Conservation (phyloP, 129 eudicot genomes). For the Artemisia argyi region DNA sequence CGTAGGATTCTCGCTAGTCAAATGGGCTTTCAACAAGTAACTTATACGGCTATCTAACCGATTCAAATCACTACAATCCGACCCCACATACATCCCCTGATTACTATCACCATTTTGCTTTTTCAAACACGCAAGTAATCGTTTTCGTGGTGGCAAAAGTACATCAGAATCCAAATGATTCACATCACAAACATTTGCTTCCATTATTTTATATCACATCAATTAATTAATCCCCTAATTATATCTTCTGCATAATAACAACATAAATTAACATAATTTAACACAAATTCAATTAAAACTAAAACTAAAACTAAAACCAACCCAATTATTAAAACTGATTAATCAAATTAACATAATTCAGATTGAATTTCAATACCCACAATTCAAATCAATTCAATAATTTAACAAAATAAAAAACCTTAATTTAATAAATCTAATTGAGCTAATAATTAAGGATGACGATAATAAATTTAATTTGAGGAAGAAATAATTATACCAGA, state of each 20-base stretch:
- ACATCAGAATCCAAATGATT: constrained; percentile 74
- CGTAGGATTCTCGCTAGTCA: constrained; percentile 51
- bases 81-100: not conserved
- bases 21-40: constrained; percentile 52
- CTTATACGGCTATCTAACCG: constrained; percentile 51
- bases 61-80: constrained; percentile 23
- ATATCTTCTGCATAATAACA: constrained; percentile 3
- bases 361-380: constrained; percentile 21
- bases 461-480: constrained; percentile 3
- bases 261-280: not conserved
- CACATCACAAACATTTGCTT: constrained; percentile 51
- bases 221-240: constrained; percentile 26
- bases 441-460: not conserved
- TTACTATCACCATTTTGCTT: constrained; percentile 58
- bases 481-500: constrained; percentile 48
- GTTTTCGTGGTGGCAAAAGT: constrained; percentile 89
- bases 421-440: constrained; percentile 26
- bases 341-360: constrained; percentile 22
- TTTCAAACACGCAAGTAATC: constrained; percentile 80
- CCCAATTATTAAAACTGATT: constrained; percentile 22
- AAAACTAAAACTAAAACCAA: constrained; percentile 31
- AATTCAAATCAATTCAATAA: constrained; percentile 18
- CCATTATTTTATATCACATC: constrained; percentile 52
- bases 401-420: constrained; percentile 20
- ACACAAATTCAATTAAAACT: constrained; percentile 25